Evolutionary conservation across 306 rosid genomes (phyloP).

Genomic region (Sophora flavescens): DNA sequence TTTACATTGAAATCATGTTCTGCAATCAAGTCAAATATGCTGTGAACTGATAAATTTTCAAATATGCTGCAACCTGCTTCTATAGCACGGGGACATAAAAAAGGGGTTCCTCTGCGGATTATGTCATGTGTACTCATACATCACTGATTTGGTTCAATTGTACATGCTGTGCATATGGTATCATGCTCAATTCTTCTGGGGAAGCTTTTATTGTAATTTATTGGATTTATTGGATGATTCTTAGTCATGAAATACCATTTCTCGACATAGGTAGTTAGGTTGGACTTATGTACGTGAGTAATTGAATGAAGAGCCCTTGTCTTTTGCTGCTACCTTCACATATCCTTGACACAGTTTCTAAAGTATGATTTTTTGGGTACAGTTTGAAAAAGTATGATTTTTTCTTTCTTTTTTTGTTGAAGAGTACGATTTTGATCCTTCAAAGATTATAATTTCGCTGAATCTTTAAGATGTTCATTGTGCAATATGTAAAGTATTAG

Average conservation of each 20-base stretch:
- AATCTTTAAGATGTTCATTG: not conserved
- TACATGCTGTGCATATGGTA: conserved; percentile 46
- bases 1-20: conserved; percentile 44
- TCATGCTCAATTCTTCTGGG: conserved; percentile 18
- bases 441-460: not conserved
- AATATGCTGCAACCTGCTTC: conserved; percentile 35
- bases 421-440: not conserved
- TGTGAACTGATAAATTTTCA: conserved; percentile 24
- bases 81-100: too few species aligned
- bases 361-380: not conserved
- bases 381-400: too few species aligned
- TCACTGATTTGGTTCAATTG: conserved; percentile 42
- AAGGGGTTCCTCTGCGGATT: not conserved
- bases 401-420: not conserved
- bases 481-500: not conserved
- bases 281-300: not conserved
- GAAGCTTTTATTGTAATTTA: conserved; percentile 4
- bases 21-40: conserved; percentile 48
- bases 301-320: not conserved
- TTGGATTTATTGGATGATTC: conserved; percentile 14
- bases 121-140: conserved; percentile 27
- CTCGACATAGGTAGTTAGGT: not conserved
- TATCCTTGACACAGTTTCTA: not conserved
- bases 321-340: not conserved
- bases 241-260: not conserved